Evolutionary conservation across 2,329 filamentous ascomycete species (phyloP).

Genomic region (Fusarium falciforme): DNA sequence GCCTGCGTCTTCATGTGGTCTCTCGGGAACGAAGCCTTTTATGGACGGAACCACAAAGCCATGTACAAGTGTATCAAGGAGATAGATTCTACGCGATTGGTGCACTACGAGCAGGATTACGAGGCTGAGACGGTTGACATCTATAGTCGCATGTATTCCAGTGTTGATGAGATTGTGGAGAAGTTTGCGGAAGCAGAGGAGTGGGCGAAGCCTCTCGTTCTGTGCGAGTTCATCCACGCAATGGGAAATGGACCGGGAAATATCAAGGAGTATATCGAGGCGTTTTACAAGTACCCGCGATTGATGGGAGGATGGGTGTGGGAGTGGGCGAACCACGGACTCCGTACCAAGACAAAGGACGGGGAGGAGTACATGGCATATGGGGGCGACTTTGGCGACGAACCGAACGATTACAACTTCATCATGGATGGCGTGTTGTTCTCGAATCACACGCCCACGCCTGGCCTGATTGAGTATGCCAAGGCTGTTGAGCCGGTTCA

Average conservation of each 20-base stretch:
- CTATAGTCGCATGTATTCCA: background rate
- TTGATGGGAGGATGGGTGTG: background rate
- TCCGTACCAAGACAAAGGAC: background rate
- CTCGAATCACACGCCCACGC: background rate
- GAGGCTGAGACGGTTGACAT: background rate
- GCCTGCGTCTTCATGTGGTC: conserved; percentile 76
- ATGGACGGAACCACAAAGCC: conserved; percentile 72
- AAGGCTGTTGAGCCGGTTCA: background rate
- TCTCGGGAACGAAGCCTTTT: conserved; percentile 77
- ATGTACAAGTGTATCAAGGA: conserved; percentile 32
- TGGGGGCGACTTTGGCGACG: background rate
- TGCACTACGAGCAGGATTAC: background rate
- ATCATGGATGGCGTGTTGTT: background rate
- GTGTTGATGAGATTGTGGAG: background rate
- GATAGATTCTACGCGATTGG: background rate
- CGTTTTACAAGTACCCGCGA: background rate
- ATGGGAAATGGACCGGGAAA: background rate
- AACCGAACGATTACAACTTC: background rate
- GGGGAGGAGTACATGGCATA: background rate
- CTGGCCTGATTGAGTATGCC: background rate
- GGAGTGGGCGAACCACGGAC: background rate
- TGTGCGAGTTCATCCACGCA: background rate
- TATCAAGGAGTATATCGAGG: background rate
- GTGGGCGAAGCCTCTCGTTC: background rate
- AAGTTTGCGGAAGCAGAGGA: background rate